Evolutionary conservation across 345 rosid species (phyloP).

Genomic region (Boechera divaricarpa): DNA sequence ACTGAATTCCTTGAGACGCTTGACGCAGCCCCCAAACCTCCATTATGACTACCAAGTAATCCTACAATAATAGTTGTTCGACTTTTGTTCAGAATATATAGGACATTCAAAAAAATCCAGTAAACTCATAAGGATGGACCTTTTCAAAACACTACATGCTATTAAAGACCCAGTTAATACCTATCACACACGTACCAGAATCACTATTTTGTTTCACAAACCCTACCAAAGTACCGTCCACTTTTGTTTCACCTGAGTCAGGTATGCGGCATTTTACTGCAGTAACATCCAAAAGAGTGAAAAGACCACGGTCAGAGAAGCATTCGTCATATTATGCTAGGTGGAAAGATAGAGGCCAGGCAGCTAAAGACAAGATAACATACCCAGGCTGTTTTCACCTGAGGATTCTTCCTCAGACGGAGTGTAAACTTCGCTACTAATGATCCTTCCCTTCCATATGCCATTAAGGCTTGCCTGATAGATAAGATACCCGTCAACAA

Average conservation of each 20-base stretch:
- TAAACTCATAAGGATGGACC: not conserved
- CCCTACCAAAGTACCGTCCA: slow-evolving; percentile 23
- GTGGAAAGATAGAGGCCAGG: slow-evolving; percentile 19
- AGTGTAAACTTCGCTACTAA: slow-evolving; percentile 61
- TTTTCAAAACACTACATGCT: not conserved
- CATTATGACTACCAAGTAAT: slow-evolving; percentile 23
- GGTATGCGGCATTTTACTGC: slow-evolving; percentile 2
- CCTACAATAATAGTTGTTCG: slow-evolving; percentile 29
- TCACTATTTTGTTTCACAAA: slow-evolving; percentile 11
- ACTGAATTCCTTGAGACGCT: slow-evolving; percentile 20
- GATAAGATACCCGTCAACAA: slow-evolving; percentile 9
- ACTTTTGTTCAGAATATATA: slow-evolving; percentile 16
- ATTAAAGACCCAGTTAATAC: not conserved
- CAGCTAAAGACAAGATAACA: slow-evolving; percentile 15
- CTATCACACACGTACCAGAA: slow-evolving; percentile 34
- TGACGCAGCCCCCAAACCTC: slow-evolving; percentile 20
- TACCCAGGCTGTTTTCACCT: slow-evolving; percentile 54
- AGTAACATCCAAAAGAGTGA: slow-evolving; percentile 4
- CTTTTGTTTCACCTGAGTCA: slow-evolving; percentile 50
- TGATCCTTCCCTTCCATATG: slow-evolving; percentile 76
- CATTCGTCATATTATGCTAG: not conserved
- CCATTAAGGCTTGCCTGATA: slow-evolving; percentile 62
- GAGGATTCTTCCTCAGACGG: slow-evolving; percentile 51
- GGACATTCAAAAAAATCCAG: not conserved
- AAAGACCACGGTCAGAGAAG: slow-evolving; percentile 24